Evolutionary conservation across 129 eudicot species (phyloP).

Genomic region (Heracleum sosnowskyi): DNA sequence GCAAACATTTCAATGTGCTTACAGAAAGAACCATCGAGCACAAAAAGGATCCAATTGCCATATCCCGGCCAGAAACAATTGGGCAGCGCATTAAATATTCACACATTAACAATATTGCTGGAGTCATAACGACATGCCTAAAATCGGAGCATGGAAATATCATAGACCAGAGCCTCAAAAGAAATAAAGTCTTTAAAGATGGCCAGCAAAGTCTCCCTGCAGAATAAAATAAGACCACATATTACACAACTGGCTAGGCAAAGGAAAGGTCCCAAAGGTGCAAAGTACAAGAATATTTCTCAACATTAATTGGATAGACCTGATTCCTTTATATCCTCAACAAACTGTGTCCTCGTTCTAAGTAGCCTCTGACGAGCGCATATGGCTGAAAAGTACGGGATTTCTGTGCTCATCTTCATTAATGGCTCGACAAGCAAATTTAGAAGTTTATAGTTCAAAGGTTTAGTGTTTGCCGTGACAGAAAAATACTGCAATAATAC

Average conservation of each 20-base stretch:
- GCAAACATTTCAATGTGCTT: constrained; percentile 16
- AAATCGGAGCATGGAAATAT: constrained; percentile 98
- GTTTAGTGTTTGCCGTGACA: constrained; percentile 67
- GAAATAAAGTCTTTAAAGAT: constrained; percentile 66
- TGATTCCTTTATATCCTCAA: constrained; percentile 60
- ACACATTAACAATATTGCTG: constrained; percentile 76
- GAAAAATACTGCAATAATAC: constrained; percentile 88
- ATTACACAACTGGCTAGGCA: not conserved
- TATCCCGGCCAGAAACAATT: constrained; percentile 64
- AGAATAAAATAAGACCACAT: constrained; percentile 5
- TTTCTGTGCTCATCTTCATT: constrained; percentile 91
- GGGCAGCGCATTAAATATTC: constrained; percentile 96
- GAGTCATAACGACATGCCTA: constrained; percentile 94
- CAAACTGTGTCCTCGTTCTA: constrained; percentile 58
- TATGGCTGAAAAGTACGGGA: constrained; percentile 88
- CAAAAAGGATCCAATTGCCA: constrained; percentile 77
- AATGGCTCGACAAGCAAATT: constrained; percentile 87
- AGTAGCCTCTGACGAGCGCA: constrained; percentile 87
- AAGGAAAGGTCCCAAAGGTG: not conserved
- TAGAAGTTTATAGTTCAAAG: constrained; percentile 58
- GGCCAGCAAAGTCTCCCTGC: constrained; percentile 94
- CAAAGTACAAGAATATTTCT: not conserved
- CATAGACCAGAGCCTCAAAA: constrained; percentile 95
- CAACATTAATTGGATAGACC: constrained; percentile 27
- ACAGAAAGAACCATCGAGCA: constrained; percentile 86